phyloP scores from a whole-genome alignment of 2,329 filamentous ascomycete species.

The Madurella fahalii region DNA sequence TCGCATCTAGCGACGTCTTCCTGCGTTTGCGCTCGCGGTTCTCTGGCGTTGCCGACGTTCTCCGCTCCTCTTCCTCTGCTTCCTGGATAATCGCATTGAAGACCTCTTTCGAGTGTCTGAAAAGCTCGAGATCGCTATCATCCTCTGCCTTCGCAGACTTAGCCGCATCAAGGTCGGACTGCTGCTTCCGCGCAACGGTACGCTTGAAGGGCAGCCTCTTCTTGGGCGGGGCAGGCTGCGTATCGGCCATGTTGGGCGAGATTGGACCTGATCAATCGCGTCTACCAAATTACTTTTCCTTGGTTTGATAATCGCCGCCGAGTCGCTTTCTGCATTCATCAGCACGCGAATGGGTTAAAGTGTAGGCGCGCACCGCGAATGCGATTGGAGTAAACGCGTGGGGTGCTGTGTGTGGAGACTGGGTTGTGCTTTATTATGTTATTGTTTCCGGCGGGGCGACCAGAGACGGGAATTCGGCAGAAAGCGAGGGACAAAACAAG shows the following conservation, averaged over 20 bases:
- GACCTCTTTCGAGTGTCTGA: constrained; percentile 48
- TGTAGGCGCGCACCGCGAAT: too few species aligned
- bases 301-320: not conserved
- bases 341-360: too few species aligned
- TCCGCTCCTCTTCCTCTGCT: constrained; percentile 22
- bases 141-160: constrained; percentile 21
- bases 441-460: too few species aligned
- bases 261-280: not conserved
- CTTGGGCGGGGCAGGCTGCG: constrained; percentile 9
- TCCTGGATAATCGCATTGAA: constrained; percentile 37
- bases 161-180: not conserved
- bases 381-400: too few species aligned
- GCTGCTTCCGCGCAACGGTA: constrained; percentile 20
- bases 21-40: constrained; percentile 23
- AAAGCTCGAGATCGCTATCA: constrained; percentile 42
- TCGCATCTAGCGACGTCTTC: constrained; percentile 16
- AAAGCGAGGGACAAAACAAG: too few species aligned
- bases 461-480: too few species aligned
- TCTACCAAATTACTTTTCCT: not conserved
- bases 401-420: too few species aligned
- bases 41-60: constrained; percentile 11
- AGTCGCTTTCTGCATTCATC: not conserved
- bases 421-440: too few species aligned
- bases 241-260: not conserved
- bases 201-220: constrained; percentile 30